These are phyloP conservation scores for Somion occarium DNA, from an alignment of 1,284 basidiomycete genomes.

Conservation along the genomic window DNA sequence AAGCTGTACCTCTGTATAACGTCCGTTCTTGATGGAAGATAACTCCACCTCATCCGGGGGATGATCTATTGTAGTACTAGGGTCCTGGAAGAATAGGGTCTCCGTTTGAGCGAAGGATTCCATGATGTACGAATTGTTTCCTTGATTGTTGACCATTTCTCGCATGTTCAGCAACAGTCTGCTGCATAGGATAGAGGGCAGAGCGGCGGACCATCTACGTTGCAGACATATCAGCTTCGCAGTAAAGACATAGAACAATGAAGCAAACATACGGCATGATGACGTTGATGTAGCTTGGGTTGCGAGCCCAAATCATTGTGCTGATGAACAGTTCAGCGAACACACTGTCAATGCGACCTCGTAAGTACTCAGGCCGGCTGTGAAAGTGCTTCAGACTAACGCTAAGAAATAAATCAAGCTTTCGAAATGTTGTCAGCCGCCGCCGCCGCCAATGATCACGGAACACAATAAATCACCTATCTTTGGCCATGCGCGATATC, in stretches of 20 bases:
- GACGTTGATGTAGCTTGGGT: constrained; percentile 21
- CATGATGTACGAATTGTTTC: constrained; percentile 10
- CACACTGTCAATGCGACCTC: constrained; percentile 16
- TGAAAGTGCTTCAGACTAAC: constrained; percentile 8
- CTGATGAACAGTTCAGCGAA: constrained; percentile 19
- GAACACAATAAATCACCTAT: too few relatives aligned
- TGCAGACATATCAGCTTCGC: not conserved
- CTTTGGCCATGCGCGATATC: constrained; percentile 14
- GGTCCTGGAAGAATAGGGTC: not conserved
- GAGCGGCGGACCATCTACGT: constrained; percentile 21
- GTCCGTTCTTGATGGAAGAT: too few relatives aligned
- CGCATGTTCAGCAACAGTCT: constrained; percentile 17
- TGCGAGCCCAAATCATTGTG: constrained; percentile 22
- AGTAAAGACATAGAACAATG: not conserved
- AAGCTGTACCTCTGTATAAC: too few relatives aligned
- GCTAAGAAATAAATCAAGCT: constrained; percentile 19
- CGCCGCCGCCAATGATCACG: too few relatives aligned
- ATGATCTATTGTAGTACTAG: too few relatives aligned
- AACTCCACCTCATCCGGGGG: too few relatives aligned
- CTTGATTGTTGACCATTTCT: constrained; percentile 10
- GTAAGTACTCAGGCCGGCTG: constrained; percentile 3
- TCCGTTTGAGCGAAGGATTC: constrained; percentile 3
- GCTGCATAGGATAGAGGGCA: constrained; percentile 18
- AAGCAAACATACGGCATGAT: constrained; percentile 22
- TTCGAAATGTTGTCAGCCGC: not conserved